Evolutionary conservation across 106 monocot species (phyloP), one percentile per base, ranked within the genome.

Genomic region (Acorus gramineus): DNA sequence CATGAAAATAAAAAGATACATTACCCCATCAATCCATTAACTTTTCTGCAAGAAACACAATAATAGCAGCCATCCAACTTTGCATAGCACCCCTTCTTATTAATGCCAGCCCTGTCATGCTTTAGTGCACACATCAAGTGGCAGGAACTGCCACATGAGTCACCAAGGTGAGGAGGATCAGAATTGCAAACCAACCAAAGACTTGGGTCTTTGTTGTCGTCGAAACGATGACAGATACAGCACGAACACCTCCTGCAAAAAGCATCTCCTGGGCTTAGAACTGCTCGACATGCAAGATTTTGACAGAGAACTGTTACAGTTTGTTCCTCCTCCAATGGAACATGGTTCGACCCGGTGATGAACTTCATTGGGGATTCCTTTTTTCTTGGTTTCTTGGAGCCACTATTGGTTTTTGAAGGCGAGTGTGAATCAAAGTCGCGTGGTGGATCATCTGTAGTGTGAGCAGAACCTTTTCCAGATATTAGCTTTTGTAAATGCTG

Each of bases 401-500:
- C 62, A 77, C 60, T 67, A 28, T 61, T 66, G 63, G 13, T 61
- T 66, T 44, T 78, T 66, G 55, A 50, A 12, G 7, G 68, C 47
- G 50, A 14, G 61, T 49, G 77, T 28, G 28, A 28, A 59, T 66
- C 62, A 65, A 64, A 56, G 45, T 42, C n/a, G 44, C 12, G 48
- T 8, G 1, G 28, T 61, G 42, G 50, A 42, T 68, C 62, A 56
- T 71, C 61, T 56, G 50, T 66, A 1, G 8, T 52, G 28, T 62
- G 71, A 9, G 50, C 52, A 11, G 10, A 9, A 59, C 70, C 81
- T 56, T 86, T 92, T 52, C 66, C 64, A 61, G 88, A 77, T 11
- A 99, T 79, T 47, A 99, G 68, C 59, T 65, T 92, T 50, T 92
- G 83, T 0, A 99, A 72, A 75, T 78, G 85, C 11, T 71, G 81